phyloP scores from a whole-genome alignment of 345 rosid genomes.

The Aquilaria sinensis region DNA sequence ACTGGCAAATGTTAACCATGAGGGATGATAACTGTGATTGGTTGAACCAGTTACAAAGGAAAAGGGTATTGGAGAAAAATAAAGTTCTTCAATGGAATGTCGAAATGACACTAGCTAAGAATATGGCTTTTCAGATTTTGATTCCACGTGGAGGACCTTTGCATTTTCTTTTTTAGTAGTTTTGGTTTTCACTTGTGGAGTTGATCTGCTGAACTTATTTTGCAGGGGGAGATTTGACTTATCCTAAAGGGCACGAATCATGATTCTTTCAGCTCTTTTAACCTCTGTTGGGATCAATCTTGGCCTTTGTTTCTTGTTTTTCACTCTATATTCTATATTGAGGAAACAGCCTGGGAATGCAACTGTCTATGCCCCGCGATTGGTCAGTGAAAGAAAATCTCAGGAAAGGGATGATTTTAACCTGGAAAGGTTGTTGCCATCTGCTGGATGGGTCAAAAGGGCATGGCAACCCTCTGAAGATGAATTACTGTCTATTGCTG shows the following conservation, averaged over 20 bases:
- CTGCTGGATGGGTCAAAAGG: conserved; percentile 73
- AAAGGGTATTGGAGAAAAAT: too few species aligned
- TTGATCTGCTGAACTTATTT: too few species aligned
- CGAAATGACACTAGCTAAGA: too few species aligned
- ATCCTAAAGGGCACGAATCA: conserved; percentile 8
- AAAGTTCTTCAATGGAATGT: too few species aligned
- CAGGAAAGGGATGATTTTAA: conserved; percentile 28
- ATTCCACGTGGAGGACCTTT: too few species aligned
- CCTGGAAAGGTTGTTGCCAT: conserved; percentile 66
- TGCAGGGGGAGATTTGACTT: too few species aligned
- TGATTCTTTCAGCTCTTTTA: conserved; percentile 82
- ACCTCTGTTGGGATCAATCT: conserved; percentile 95
- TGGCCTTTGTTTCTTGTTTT: conserved; percentile 72
- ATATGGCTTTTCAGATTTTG: too few species aligned
- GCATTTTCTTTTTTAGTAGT: too few species aligned
- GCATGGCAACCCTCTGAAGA: conserved; percentile 72
- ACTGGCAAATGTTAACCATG: too few species aligned
- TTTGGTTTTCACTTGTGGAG: too few species aligned
- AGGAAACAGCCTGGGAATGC: conserved; percentile 69
- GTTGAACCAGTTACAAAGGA: too few species aligned
- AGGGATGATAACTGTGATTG: too few species aligned
- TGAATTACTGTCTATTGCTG: conserved; percentile 46
- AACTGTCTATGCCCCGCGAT: conserved; percentile 61
- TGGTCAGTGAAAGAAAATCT: conserved; percentile 34
- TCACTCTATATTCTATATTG: conserved; percentile 73